These are phyloP conservation scores for Phytopythium sindhum DNA, from an alignment of 352 stramenopile species.

Conservation along the genomic window DNA sequence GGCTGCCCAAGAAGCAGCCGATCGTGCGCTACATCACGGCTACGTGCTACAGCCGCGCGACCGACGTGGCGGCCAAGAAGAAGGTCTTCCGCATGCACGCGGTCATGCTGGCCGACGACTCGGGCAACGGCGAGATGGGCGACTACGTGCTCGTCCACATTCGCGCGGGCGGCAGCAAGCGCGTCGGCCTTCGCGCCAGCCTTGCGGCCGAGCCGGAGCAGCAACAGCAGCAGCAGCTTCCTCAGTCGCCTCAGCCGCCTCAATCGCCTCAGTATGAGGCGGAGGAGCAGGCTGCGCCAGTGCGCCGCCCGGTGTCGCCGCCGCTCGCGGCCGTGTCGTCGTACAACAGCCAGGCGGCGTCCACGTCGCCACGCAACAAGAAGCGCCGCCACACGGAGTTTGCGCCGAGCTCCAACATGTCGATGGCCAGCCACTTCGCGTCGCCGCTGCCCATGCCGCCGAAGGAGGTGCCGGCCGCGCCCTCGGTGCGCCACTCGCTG, in stretches of 20 bases:
- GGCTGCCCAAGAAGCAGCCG: constrained; percentile 66
- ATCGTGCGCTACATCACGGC: constrained; percentile 75
- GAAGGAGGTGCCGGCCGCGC: constrained; percentile 8
- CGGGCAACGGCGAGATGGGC: constrained; percentile 39
- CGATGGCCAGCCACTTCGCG: constrained; percentile 13
- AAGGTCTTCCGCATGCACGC: constrained; percentile 82
- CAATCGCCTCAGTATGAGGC: background rate
- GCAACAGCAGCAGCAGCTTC: constrained; percentile 16
- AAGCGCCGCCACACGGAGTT: constrained; percentile 38
- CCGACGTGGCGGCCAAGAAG: constrained; percentile 50
- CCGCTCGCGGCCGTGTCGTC: constrained; percentile 30
- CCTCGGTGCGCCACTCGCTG: constrained; percentile 26
- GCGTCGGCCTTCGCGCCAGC: constrained; percentile 52
- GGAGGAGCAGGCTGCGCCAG: background rate
- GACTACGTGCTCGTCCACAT: constrained; percentile 77
- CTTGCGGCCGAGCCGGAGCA: constrained; percentile 14
- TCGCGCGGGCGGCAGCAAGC: constrained; percentile 62
- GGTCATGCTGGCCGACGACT: constrained; percentile 60
- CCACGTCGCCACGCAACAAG: constrained; percentile 43
- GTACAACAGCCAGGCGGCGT: constrained; percentile 39
- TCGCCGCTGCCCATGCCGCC: constrained; percentile 3
- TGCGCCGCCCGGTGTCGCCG: constrained; percentile 31
- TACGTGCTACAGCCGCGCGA: constrained; percentile 68
- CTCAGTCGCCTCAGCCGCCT: constrained; percentile 15
- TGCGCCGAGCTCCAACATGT: constrained; percentile 7